Evolutionary conservation across 306 rosid species (phyloP).

Genomic region (Alnus glutinosa): DNA sequence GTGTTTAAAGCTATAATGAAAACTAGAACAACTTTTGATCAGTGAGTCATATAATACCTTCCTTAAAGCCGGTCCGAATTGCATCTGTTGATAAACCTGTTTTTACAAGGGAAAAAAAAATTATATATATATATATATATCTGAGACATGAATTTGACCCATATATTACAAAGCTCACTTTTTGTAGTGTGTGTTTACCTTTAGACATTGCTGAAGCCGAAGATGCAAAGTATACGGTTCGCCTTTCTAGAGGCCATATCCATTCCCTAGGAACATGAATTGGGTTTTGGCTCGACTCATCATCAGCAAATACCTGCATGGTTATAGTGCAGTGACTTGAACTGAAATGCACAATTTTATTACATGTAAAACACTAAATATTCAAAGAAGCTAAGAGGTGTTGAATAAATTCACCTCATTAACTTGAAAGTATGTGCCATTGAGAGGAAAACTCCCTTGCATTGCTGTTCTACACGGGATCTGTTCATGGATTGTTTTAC

Average conservation of each 20-base stretch:
- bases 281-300: slow-evolving; percentile 49
- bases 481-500: slow-evolving; percentile 33
- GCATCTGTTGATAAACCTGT: slow-evolving; percentile 32
- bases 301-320: slow-evolving; percentile 61
- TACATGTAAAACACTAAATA: background rate
- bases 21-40: background rate
- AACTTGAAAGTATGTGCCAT: slow-evolving; percentile 82
- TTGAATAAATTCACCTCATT: slow-evolving; percentile 54
- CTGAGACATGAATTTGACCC: background rate
- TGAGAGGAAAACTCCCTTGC: slow-evolving; percentile 60
- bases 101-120: background rate
- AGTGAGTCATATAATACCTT: slow-evolving; percentile 39
- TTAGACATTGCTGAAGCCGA: slow-evolving; percentile 39
- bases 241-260: slow-evolving; percentile 41
- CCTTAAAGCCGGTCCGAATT: slow-evolving; percentile 33
- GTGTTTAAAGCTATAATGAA: background rate
- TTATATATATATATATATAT: too few relatives aligned
- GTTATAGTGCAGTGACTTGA: background rate
- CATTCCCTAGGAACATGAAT: slow-evolving; percentile 48
- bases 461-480: slow-evolving; percentile 74
- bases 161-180: background rate
- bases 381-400: background rate
- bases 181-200: slow-evolving; percentile 33
- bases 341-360: background rate
- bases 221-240: slow-evolving; percentile 50